Conservation (phyloP, 768 basidiomycete genomes). For the Naematelia aurantialba region DNA sequence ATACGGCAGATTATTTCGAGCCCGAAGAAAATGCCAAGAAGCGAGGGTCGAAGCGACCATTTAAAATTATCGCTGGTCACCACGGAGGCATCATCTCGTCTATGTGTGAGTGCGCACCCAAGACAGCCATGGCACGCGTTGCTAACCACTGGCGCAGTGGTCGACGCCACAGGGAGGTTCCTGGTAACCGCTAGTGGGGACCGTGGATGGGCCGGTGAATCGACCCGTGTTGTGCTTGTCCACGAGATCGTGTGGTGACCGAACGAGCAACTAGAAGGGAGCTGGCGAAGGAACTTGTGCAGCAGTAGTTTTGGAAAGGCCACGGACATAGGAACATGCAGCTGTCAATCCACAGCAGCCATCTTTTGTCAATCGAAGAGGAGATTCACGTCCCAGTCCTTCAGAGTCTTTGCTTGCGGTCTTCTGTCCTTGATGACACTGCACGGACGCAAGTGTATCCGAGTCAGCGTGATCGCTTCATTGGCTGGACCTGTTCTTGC, state of each 20-base stretch:
- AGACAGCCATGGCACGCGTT: neutral
- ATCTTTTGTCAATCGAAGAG: no score
- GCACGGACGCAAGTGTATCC: no score
- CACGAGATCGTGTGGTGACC: constrained; percentile 68
- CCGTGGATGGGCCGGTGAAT: constrained; percentile 89
- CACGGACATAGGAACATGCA: no score
- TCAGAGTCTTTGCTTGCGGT: no score
- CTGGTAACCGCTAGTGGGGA: constrained; percentile 89
- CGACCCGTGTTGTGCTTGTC: constrained; percentile 81
- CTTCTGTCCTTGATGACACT: no score
- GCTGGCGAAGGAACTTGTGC: no score
- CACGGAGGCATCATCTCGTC: constrained; percentile 91
- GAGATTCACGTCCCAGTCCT: no score
- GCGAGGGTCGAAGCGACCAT: constrained; percentile 61
- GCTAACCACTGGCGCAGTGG: constrained; percentile 56
- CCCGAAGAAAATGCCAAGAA: constrained; percentile 60
- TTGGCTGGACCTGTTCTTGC: neutral
- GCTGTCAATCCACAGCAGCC: no score
- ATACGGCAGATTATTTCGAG: constrained; percentile 72
- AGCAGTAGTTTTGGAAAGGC: no score
- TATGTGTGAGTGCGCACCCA: constrained; percentile 64
- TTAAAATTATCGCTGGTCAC: constrained; percentile 93
- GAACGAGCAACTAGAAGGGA: no score
- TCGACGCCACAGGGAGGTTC: constrained; percentile 79
- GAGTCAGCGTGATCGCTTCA: no score